Conservation (phyloP, 805 yeast genomes). For the Myxozyma melibiosi region DNA sequence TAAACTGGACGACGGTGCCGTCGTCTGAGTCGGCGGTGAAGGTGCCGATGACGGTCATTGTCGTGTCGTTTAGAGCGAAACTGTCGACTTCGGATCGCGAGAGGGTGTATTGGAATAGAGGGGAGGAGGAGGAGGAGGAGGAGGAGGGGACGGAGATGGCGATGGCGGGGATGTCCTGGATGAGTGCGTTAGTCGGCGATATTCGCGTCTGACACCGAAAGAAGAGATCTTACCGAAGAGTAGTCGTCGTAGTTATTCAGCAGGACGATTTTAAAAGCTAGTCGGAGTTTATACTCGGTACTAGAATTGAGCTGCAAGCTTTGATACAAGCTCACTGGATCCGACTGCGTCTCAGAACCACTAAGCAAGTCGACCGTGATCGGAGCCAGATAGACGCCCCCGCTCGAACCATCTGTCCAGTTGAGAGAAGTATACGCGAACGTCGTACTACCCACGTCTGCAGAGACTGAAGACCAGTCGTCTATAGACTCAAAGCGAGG, state of each 20-base stretch:
- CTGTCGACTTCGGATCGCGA: not conserved
- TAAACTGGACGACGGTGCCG: not conserved
- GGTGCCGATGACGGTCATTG: slow-evolving; percentile 3
- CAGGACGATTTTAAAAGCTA: not conserved
- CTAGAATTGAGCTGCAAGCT: not conserved
- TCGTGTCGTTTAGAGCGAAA: slow-evolving; percentile 2
- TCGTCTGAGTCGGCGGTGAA: not conserved
- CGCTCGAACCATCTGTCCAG: slow-evolving; percentile 3
- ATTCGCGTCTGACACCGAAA: no score
- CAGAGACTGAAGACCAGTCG: not conserved
- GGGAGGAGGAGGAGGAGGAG: no score
- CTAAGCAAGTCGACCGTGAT: not conserved
- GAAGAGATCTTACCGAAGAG: not conserved
- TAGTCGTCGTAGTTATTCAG: not conserved
- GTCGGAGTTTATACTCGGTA: not conserved
- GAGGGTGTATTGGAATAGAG: not conserved
- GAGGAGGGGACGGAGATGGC: no score
- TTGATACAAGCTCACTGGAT: not conserved
- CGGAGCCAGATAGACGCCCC: slow-evolving; percentile 1
- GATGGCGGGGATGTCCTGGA: no score
- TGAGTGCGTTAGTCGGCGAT: no score
- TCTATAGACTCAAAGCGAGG: slow-evolving; percentile 3
- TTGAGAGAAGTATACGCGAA: not conserved
- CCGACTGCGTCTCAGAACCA: not conserved
- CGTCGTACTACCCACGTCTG: not conserved